Base-by-base conservation (phyloP, 495 filamentous ascomycete genomes). In the Neurospora terricola region DNA sequence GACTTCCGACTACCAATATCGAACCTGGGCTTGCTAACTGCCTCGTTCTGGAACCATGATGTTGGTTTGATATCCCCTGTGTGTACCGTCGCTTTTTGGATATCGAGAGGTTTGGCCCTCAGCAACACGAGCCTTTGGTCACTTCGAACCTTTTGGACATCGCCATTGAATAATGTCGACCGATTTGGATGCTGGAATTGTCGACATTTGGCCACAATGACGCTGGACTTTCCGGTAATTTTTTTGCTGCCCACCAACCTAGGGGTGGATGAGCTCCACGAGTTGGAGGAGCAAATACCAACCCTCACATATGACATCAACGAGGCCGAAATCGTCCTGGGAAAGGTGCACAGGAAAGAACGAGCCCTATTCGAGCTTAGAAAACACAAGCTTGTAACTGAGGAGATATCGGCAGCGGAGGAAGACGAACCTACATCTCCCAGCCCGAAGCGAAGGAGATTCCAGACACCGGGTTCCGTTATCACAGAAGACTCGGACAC, bases 281-380 rank as follows among this genome's bases (percentile, higher is more conserved):
- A 85, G 38, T 73, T 90, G 16, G 92, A 95, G 77, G 86, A 89
- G 12, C 83, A 87, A 23, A 87, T 97, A 18, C 82, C 84, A 4
- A 80, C 83, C 0, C 79, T 97, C 59, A 96, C 93, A 0, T 91
- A 91, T 71, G 89, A 94, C 77, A 83, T 91, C 70, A 82, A 84
- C 4, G 91, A 97, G 78, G 94, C 94, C 8, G 84, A 85, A 11
- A 72, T 98, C 2, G 79, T 98, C 5, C 82, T 99, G 27, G 93
- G 90, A 0, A 92, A 89, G 71, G 85, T 97, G 37, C 82, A 81
- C 1, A 90, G 88, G 69, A 88, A 89, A 71, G 87, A 88, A 75
- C 88, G 95, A 11, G 93, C 92, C 1, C 85, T 86, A 12, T 88
- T 96, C 72, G 95, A 98, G 82, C 83, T 98, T 43, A 86, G 93